Evolutionary conservation across 768 basidiomycete genomes (phyloP).

Genomic region (Hirschioporus abietinus): DNA sequence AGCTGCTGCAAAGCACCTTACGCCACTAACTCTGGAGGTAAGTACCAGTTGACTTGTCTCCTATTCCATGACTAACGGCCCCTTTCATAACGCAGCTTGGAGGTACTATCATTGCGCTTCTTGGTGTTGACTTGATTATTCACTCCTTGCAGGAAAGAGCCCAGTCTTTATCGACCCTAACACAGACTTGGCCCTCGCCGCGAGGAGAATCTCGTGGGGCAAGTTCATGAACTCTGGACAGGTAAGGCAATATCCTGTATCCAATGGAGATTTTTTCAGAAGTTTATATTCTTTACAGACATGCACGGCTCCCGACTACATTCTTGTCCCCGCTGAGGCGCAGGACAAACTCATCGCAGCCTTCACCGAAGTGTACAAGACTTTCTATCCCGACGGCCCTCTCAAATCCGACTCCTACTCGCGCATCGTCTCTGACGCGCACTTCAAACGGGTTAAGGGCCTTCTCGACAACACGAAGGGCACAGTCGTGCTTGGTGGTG

Average conservation of each 20-base stretch:
- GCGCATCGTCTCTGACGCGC: slow-evolving; percentile 48
- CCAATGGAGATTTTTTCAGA: neutral
- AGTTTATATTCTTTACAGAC: slow-evolving; percentile 35
- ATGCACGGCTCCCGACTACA: slow-evolving; percentile 60
- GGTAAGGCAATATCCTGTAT: slow-evolving; percentile 16
- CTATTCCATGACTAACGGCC: neutral
- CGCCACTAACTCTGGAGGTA: slow-evolving; percentile 59
- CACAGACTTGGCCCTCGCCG: slow-evolving; percentile 59
- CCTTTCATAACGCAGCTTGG: slow-evolving; percentile 38
- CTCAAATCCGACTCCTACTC: slow-evolving; percentile 37
- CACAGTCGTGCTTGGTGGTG: slow-evolving; percentile 57
- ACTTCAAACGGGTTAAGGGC: slow-evolving; percentile 54
- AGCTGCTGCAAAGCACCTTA: slow-evolving; percentile 74
- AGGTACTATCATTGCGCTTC: slow-evolving; percentile 20
- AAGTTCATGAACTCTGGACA: slow-evolving; percentile 67
- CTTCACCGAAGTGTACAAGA: slow-evolving; percentile 37
- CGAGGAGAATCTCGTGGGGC: slow-evolving; percentile 79
- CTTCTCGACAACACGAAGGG: slow-evolving; percentile 67
- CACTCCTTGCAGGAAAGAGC: slow-evolving; percentile 43
- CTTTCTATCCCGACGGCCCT: slow-evolving; percentile 51
- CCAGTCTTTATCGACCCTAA: slow-evolving; percentile 70
- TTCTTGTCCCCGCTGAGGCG: slow-evolving; percentile 38
- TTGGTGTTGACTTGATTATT: neutral
- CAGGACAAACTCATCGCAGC: slow-evolving; percentile 36
- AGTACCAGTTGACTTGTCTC: slow-evolving; percentile 8